These are phyloP conservation scores for Lactarius psammicola DNA, from an alignment of 768 basidiomycete genomes.

Conservation along the genomic window DNA sequence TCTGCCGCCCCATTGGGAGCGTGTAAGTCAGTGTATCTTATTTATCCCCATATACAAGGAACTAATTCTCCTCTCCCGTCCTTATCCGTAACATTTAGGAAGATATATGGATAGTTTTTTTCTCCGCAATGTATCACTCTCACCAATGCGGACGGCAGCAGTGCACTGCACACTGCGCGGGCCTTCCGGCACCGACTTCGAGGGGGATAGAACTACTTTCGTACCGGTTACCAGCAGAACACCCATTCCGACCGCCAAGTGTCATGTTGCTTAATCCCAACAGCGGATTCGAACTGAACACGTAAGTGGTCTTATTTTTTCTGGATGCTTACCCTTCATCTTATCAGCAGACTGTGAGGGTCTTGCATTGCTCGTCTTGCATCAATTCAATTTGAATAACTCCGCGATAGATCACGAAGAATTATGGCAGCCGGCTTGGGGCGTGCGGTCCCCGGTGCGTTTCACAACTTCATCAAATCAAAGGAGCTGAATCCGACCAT, in stretches of 20 bases:
- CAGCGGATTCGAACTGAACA: slow-evolving; percentile 94
- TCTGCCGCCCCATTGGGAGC: slow-evolving; percentile 73
- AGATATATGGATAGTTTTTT: slow-evolving; percentile 56
- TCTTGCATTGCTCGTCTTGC: slow-evolving; percentile 31
- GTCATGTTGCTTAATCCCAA: slow-evolving; percentile 96
- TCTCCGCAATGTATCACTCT: neutral
- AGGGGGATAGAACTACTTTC: slow-evolving; percentile 97
- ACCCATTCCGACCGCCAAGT: slow-evolving; percentile 95
- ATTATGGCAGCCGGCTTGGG: slow-evolving; percentile 98
- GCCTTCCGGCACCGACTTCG: slow-evolving; percentile 82
- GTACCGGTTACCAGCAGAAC: slow-evolving; percentile 85
- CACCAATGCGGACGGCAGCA: slow-evolving; percentile 44
- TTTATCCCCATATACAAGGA: neutral
- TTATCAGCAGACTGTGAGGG: slow-evolving; percentile 83
- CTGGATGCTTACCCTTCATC: slow-evolving; percentile 9
- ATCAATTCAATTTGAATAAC: slow-evolving; percentile 25
- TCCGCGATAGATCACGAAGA: slow-evolving; percentile 83
- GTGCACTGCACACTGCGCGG: slow-evolving; percentile 98
- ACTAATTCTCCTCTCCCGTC: neutral
- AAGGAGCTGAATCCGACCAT: neutral
- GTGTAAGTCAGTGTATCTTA: slow-evolving; percentile 53
- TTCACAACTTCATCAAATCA: neutral
- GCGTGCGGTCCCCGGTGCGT: slow-evolving; percentile 85
- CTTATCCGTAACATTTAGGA: slow-evolving; percentile 46
- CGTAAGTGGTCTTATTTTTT: slow-evolving; percentile 60